These are phyloP conservation scores for Solanum tacnaense DNA, from an alignment of 257 asterid genomes.

Conservation along the genomic window DNA sequence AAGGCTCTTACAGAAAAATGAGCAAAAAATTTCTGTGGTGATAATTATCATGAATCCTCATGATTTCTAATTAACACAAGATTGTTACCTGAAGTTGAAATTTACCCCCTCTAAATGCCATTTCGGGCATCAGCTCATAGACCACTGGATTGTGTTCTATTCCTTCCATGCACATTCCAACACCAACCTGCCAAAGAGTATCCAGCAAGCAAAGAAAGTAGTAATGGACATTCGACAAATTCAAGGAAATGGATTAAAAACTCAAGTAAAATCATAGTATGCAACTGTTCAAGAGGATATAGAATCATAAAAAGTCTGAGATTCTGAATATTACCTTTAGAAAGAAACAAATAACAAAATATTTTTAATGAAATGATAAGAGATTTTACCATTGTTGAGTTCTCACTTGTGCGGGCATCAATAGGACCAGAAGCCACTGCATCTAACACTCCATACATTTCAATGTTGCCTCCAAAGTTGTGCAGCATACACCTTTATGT, in stretches of 20 bases:
- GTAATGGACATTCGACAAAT: not conserved
- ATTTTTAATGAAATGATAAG: not conserved
- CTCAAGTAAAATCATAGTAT: not conserved
- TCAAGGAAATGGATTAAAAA: not conserved
- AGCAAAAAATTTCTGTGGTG: not conserved
- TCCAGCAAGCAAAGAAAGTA: not conserved
- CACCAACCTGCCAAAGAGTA: conserved; percentile 61
- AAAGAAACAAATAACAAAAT: not conserved
- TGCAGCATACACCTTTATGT: conserved; percentile 93
- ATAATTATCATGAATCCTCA: not conserved
- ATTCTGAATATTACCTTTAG: not conserved
- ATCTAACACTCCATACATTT: conserved; percentile 91
- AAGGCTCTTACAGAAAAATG: not conserved
- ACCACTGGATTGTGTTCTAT: conserved; percentile 94
- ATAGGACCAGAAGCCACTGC: conserved; percentile 92
- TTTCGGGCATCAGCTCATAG: conserved; percentile 92
- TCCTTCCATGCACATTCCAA: conserved; percentile 99
- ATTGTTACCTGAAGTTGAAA: conserved; percentile 53
- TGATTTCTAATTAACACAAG: not conserved
- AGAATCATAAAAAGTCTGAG: not conserved
- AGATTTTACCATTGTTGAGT: conserved; percentile 74
- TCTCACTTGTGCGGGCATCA: conserved; percentile 68
- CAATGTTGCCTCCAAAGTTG: conserved; percentile 96
- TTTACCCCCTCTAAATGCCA: conserved; percentile 68
- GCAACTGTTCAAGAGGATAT: not conserved